Percentiles rank a stretch among this genome's conserved stretches.
These are phyloP conservation scores for Volvox carteri DNA, from an alignment of 163 green algal species.

Conservation along the genomic window DNA sequence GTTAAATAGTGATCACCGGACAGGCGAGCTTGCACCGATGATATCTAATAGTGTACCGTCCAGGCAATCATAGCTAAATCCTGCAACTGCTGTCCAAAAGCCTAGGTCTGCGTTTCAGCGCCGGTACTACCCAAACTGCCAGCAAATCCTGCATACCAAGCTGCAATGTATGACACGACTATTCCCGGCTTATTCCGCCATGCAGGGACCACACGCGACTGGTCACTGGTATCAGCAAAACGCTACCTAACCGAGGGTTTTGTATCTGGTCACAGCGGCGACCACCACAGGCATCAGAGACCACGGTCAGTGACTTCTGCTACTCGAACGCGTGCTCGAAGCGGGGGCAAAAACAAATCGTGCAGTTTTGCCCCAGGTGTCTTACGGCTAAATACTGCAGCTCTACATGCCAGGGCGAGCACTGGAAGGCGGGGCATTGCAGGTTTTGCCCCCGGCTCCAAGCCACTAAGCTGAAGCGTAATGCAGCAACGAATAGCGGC, in stretches of 20 bases:
- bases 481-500: not conserved
- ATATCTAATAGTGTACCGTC: not conserved
- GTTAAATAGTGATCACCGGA: not conserved
- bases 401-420: conserved; percentile 4
- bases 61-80: not conserved
- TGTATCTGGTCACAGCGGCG: not conserved
- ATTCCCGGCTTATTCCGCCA: not conserved
- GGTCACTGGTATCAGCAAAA: not conserved
- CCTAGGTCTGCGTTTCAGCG: not conserved
- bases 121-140: not conserved
- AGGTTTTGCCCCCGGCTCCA: conserved; percentile 30
- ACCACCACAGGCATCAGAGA: not conserved
- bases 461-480: not conserved
- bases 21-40: not conserved
- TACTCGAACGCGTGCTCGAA: conserved; percentile 38
- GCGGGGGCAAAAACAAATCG: not conserved
- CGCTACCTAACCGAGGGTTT: not conserved
- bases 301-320: conserved; percentile 1
- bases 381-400: conserved; percentile 34
- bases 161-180: not conserved
- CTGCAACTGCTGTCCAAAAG: not conserved
- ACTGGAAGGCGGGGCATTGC: conserved; percentile 47
- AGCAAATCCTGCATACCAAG: not conserved
- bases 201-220: conserved; percentile 29
- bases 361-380: conserved; percentile 16